These are phyloP conservation scores for Mrakiaceae sp. DNA, from an alignment of 1,284 basidiomycete genomes.

Conservation along the genomic window DNA sequence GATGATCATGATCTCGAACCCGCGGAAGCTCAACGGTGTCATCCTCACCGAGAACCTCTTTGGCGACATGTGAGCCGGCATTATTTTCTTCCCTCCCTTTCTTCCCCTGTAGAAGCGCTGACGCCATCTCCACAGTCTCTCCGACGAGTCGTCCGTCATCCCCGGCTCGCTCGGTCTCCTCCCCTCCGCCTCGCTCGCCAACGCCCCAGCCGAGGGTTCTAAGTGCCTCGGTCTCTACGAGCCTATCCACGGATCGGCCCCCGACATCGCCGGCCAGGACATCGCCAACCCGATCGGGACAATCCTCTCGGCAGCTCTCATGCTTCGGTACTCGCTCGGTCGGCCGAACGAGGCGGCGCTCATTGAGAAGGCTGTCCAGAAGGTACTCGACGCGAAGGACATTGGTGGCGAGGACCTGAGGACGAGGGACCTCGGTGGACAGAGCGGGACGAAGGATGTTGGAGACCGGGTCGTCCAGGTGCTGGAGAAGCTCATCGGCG, in stretches of 20 bases:
- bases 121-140: conserved; percentile 50
- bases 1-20: conserved; percentile 89
- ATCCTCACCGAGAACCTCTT: conserved; percentile 91
- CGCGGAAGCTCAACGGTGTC: conserved; percentile 90
- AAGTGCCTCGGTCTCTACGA: conserved; percentile 84
- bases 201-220: conserved; percentile 62
- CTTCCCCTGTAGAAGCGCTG: neutral
- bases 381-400: conserved; percentile 64
- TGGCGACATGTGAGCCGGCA: conserved; percentile 74
- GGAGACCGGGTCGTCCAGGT: conserved; percentile 75
- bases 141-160: conserved; percentile 93
- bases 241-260: conserved; percentile 74
- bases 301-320: conserved; percentile 90
- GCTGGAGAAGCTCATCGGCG: conserved; percentile 48
- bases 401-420: conserved; percentile 67
- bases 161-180: conserved; percentile 93
- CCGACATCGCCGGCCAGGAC: conserved; percentile 88
- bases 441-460: conserved; percentile 59
- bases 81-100: neutral
- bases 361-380: conserved; percentile 79
- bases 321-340: conserved; percentile 87
- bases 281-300: conserved; percentile 97
- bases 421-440: conserved; percentile 81
- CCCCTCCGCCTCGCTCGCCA: conserved; percentile 89
- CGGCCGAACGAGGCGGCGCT: conserved; percentile 68